Evolutionary conservation across 2,329 filamentous ascomycete species (phyloP).

Genomic region (Amauroascus niger): DNA sequence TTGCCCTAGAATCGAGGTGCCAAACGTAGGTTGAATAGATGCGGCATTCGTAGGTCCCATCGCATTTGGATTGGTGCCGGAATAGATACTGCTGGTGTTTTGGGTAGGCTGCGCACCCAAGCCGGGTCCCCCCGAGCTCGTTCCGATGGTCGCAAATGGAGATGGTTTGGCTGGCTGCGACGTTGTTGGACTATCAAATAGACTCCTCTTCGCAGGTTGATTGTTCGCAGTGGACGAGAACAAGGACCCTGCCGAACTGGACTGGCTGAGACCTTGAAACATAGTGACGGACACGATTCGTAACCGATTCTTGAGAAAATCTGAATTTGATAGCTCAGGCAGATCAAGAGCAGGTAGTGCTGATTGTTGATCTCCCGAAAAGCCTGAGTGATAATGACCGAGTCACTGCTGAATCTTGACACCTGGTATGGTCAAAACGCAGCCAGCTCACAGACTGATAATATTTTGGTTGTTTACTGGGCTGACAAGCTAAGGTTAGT

Average conservation of each 20-base stretch:
- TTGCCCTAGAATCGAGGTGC: conserved; percentile 23
- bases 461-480: conserved; percentile 8
- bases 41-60: neutral
- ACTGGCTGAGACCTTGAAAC: conserved; percentile 4
- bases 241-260: conserved; percentile 5
- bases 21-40: conserved; percentile 19
- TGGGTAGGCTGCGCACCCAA: conserved; percentile 24
- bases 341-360: neutral
- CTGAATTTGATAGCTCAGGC: neutral
- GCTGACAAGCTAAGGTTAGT: conserved; percentile 6
- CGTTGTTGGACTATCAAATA: conserved; percentile 13
- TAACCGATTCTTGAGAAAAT: neutral
- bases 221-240: conserved; percentile 5
- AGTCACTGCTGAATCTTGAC: neutral
- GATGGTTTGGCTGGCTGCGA: conserved; percentile 13
- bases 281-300: neutral
- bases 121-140: conserved; percentile 17
- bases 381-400: neutral
- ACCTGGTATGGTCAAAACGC: neutral
- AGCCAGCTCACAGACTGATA: neutral
- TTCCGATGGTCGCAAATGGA: conserved; percentile 11
- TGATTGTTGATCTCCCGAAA: neutral
- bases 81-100: conserved; percentile 16
- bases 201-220: conserved; percentile 14
- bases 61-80: conserved; percentile 7